Percentiles rank a stretch among this genome's conserved stretches.
Conservation (phyloP, 768 basidiomycete genomes). For the Termitomyces heimii region DNA sequence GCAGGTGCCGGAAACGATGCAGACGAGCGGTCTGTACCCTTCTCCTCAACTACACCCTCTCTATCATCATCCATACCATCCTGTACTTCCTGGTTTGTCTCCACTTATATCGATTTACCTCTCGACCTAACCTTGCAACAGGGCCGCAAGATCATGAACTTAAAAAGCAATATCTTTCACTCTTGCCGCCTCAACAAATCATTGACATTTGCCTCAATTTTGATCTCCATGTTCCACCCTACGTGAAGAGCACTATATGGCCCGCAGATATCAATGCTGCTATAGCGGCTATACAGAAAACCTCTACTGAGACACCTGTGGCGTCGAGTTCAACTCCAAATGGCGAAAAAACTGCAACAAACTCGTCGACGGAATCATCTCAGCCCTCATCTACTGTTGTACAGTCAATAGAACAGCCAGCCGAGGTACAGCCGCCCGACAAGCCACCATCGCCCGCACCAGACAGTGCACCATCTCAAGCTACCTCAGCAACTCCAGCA, state of each 20-base stretch:
- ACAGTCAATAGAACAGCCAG: slow-evolving; percentile 12
- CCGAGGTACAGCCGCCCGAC: slow-evolving; percentile 20
- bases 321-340: slow-evolving; percentile 11
- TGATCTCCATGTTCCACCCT: slow-evolving; percentile 61
- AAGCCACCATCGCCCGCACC: slow-evolving; percentile 15
- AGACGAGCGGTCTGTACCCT: slow-evolving; percentile 36
- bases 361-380: slow-evolving; percentile 15
- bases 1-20: slow-evolving; percentile 61
- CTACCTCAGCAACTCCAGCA: slow-evolving; percentile 9
- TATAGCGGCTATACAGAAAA: slow-evolving; percentile 47
- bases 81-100: slow-evolving; percentile 22
- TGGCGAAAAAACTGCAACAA: slow-evolving; percentile 5
- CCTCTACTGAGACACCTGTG: slow-evolving; percentile 10
- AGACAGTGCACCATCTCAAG: neutral
- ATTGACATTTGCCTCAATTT: slow-evolving; percentile 76
- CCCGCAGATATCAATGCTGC: slow-evolving; percentile 62
- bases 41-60: slow-evolving; percentile 28
- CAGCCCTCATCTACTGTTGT: slow-evolving; percentile 5
- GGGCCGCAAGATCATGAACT: slow-evolving; percentile 48
- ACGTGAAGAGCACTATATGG: slow-evolving; percentile 66
- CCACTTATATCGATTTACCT: slow-evolving; percentile 10
- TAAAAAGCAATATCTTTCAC: slow-evolving; percentile 66
- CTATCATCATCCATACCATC: slow-evolving; percentile 31
- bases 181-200: slow-evolving; percentile 63
- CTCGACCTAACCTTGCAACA: slow-evolving; percentile 16